A percentile compares a stretch with the other conserved stretches of the same genome.
Conservation (phyloP, 208 protist genomes). For the Acanthamoeba healyi region DNA sequence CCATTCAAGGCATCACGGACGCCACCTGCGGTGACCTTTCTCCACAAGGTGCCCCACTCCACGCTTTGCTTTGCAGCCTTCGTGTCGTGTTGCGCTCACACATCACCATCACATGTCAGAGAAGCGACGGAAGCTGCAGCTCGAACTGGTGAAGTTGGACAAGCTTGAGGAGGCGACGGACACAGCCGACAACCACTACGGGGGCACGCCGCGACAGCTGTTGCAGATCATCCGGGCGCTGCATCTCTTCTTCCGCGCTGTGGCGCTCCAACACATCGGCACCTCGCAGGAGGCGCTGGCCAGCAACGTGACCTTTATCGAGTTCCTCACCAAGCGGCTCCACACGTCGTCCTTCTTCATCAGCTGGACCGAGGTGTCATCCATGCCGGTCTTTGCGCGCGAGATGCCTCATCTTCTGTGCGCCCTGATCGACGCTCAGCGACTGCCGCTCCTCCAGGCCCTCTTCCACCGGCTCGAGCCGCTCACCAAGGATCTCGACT, state of each 20-base stretch:
- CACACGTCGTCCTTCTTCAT: conserved; percentile 13
- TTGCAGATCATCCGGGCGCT: conserved; percentile 16
- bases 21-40: neutral
- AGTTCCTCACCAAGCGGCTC: neutral
- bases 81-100: too few species aligned
- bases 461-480: conserved; percentile 1
- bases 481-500: neutral
- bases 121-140: neutral
- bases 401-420: neutral
- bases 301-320: neutral
- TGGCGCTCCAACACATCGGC: neutral
- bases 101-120: too few species aligned
- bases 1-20: neutral
- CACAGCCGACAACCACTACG: neutral
- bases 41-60: neutral
- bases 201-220: neutral
- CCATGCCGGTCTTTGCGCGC: neutral
- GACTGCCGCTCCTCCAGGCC: neutral
- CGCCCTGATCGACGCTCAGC: neutral
- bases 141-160: neutral
- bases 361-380: conserved; percentile 15
- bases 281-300: neutral
- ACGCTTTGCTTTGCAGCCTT: neutral
- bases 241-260: neutral
- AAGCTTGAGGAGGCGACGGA: neutral